Conservation (phyloP, 1,284 basidiomycete species). For the Rhodotorula sp. region DNA sequence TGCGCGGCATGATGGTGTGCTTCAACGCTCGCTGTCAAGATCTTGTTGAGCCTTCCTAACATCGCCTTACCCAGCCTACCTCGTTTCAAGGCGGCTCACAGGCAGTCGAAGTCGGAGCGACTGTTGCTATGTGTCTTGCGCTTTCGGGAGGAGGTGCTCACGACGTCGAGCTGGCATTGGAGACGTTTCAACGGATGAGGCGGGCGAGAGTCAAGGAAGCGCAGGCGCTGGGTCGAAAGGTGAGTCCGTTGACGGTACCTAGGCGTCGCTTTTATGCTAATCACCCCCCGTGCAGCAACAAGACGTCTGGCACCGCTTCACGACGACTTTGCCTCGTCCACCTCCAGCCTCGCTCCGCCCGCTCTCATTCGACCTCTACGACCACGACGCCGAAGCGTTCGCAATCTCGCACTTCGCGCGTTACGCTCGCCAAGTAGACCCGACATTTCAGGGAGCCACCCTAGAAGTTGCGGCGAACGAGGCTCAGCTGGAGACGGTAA, state of each 20-base stretch:
- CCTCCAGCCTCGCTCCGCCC: slow-evolving; percentile 4
- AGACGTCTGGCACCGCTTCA: slow-evolving; percentile 16
- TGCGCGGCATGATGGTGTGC: slow-evolving; percentile 27
- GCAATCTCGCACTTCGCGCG: background rate
- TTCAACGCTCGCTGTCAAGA: background rate
- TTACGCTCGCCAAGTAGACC: background rate
- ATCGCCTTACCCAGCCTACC: slow-evolving; percentile 5
- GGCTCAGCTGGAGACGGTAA: background rate
- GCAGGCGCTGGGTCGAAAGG: slow-evolving; percentile 16
- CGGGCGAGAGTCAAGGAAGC: slow-evolving; percentile 8
- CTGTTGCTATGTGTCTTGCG: slow-evolving; percentile 25
- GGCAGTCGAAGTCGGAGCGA: slow-evolving; percentile 22
- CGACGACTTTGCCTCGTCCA: background rate
- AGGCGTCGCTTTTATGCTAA: too few relatives aligned
- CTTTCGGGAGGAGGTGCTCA: slow-evolving; percentile 3
- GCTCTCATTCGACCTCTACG: slow-evolving; percentile 17
- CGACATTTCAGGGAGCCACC: background rate
- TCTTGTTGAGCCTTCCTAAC: background rate
- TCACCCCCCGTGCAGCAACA: slow-evolving; percentile 17
- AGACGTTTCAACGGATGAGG: slow-evolving; percentile 16
- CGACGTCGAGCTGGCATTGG: slow-evolving; percentile 8
- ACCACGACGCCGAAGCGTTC: slow-evolving; percentile 8
- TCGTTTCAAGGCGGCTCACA: slow-evolving; percentile 30
- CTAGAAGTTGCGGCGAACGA: background rate
- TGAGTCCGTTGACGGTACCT: background rate